Conservation (phyloP, 768 basidiomycete species). For the Grammothele lineata region DNA sequence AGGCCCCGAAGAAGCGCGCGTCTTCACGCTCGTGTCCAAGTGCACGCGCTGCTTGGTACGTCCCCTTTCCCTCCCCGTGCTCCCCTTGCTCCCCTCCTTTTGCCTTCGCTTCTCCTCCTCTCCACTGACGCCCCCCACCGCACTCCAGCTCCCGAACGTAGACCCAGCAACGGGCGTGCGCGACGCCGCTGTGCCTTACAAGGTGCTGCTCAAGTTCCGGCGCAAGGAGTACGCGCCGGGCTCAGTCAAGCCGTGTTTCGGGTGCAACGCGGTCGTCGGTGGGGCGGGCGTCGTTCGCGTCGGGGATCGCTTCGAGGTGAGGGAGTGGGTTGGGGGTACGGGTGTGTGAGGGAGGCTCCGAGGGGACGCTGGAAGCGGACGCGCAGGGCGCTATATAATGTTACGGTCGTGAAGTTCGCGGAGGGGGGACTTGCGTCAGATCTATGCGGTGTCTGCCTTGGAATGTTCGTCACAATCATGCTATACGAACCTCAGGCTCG, state of each 20-base stretch:
- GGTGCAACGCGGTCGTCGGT: constrained; percentile 56
- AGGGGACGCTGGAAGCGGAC: too few species aligned
- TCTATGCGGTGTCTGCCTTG: too few species aligned
- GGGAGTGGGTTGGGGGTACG: constrained; percentile 19
- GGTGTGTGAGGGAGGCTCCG: constrained; percentile 17
- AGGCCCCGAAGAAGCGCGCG: constrained; percentile 16
- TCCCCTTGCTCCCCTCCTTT: too few species aligned
- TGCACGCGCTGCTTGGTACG: constrained; percentile 72
- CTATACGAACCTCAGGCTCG: too few species aligned
- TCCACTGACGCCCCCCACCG: background rate
- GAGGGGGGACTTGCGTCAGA: too few species aligned
- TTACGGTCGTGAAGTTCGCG: too few species aligned
- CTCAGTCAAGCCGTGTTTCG: constrained; percentile 57
- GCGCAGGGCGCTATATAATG: too few species aligned
- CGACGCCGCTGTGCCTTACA: constrained; percentile 72
- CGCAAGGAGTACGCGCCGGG: constrained; percentile 48
- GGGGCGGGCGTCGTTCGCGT: constrained; percentile 51
- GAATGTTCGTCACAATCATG: too few species aligned
- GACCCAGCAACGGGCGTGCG: constrained; percentile 58
- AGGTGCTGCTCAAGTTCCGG: constrained; percentile 71
- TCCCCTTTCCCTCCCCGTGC: constrained; percentile 4
- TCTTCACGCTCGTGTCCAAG: constrained; percentile 58
- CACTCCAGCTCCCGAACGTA: constrained; percentile 67
- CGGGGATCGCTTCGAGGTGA: constrained; percentile 49
- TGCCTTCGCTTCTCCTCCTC: constrained; percentile 2